Conservation (phyloP, 495 filamentous ascomycete species). For the Talaromyces ruber region DNA sequence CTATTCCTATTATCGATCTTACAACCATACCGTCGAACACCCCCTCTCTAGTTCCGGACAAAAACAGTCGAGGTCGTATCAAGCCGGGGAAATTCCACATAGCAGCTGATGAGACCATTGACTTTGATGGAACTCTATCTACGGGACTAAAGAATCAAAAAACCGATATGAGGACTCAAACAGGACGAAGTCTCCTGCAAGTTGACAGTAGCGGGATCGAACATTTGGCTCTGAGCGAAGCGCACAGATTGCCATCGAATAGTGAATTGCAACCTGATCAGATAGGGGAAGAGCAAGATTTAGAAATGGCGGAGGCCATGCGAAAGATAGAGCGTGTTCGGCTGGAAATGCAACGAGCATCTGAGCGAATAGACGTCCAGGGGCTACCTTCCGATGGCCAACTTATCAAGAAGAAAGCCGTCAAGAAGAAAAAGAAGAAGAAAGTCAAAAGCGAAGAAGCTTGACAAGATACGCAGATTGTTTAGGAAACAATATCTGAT, state of each 20-base stretch:
- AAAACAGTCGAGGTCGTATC: neutral
- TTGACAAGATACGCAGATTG: neutral
- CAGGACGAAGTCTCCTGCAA: constrained; percentile 56
- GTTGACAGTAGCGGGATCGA: constrained; percentile 78
- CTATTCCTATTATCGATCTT: constrained; percentile 90
- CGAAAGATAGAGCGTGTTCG: constrained; percentile 77
- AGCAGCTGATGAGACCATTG: constrained; percentile 50
- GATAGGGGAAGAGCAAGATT: constrained; percentile 53
- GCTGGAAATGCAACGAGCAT: constrained; percentile 84
- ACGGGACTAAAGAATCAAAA: constrained; percentile 7
- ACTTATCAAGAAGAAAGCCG: constrained; percentile 72
- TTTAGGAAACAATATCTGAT: neutral
- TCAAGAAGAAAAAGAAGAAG: constrained; percentile 35
- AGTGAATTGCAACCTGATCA: constrained; percentile 7
- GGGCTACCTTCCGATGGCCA: constrained; percentile 63
- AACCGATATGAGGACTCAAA: constrained; percentile 24
- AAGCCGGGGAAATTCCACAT: constrained; percentile 45
- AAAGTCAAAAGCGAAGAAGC: constrained; percentile 1
- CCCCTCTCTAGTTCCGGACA: constrained; percentile 5
- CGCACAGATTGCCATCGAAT: constrained; percentile 15
- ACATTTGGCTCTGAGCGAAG: constrained; percentile 49
- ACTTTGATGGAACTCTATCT: constrained; percentile 12
- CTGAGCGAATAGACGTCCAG: constrained; percentile 69
- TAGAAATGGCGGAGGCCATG: constrained; percentile 77
- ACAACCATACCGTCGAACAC: constrained; percentile 43